These are phyloP conservation scores for Rosa chinensis DNA, from an alignment of 306 rosid species.

Conservation along the genomic window DNA sequence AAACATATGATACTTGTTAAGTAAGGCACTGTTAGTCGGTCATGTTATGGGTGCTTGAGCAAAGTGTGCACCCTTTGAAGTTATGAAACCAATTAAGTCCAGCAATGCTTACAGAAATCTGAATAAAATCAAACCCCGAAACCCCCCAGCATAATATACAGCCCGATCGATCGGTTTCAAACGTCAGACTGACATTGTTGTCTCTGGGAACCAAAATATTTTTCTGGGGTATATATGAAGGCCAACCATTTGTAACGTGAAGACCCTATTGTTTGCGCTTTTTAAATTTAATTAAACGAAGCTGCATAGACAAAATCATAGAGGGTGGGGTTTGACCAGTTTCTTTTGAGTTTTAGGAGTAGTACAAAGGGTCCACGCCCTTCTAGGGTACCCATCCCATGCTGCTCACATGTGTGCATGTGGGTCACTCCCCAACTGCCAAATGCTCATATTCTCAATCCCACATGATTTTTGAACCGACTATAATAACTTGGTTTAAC, in stretches of 20 bases:
- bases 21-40: not conserved
- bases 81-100: not conserved
- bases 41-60: slow-evolving; percentile 9
- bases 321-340: slow-evolving; percentile 12
- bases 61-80: not conserved
- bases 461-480: slow-evolving; percentile 45
- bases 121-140: not conserved
- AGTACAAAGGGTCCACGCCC: slow-evolving; percentile 29
- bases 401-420: slow-evolving; percentile 67
- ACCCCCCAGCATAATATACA: not conserved
- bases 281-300: not conserved
- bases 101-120: not conserved
- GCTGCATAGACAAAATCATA: slow-evolving; percentile 19
- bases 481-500: not conserved
- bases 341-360: not conserved
- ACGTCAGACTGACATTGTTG: slow-evolving; percentile 15
- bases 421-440: slow-evolving; percentile 39
- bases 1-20: not conserved
- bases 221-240: not conserved
- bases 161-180: slow-evolving; percentile 15
- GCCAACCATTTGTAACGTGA: slow-evolving; percentile 18
- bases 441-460: slow-evolving; percentile 27
- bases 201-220: not conserved
- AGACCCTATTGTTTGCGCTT: not conserved
- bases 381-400: slow-evolving; percentile 4